phyloP scores from a whole-genome alignment of 1,139 yeast species.

The Sugiyamaella xylanicola region DNA sequence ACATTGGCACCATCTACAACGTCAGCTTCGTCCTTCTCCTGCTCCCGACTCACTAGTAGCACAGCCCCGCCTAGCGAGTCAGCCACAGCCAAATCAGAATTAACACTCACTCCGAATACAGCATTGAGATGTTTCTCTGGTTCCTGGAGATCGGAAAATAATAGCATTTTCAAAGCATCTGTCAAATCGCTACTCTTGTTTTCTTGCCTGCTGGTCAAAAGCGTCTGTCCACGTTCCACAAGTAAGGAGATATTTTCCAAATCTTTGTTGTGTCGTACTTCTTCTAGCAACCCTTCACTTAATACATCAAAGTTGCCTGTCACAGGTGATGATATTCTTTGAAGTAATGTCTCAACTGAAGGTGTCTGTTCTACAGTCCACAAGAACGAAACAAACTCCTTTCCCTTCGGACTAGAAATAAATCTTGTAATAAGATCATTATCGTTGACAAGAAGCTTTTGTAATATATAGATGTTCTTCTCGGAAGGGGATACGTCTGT shows the following conservation, averaged over 20 bases:
- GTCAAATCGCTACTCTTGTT: no score
- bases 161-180: conserved; percentile 23
- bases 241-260: conserved; percentile 26
- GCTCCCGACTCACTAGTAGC: neutral
- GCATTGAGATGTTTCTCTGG: conserved; percentile 31
- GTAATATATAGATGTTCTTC: neutral
- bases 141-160: conserved; percentile 41
- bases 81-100: conserved; percentile 10
- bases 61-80: conserved; percentile 17
- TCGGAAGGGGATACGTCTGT: neutral
- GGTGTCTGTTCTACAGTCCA: conserved; percentile 28
- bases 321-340: conserved; percentile 25
- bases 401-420: conserved; percentile 27
- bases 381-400: conserved; percentile 26
- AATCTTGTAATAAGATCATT: conserved; percentile 24
- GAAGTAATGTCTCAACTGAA: conserved; percentile 25
- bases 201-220: conserved; percentile 21
- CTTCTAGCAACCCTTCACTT: conserved; percentile 25
- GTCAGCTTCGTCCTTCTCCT: neutral
- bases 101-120: neutral
- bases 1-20: neutral
- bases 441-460: conserved; percentile 9
- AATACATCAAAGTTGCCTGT: conserved; percentile 24
- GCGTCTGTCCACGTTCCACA: conserved; percentile 27
- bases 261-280: neutral